These are phyloP conservation scores for Przewalskia tangutica DNA, from an alignment of 257 asterid species.

Conservation along the genomic window DNA sequence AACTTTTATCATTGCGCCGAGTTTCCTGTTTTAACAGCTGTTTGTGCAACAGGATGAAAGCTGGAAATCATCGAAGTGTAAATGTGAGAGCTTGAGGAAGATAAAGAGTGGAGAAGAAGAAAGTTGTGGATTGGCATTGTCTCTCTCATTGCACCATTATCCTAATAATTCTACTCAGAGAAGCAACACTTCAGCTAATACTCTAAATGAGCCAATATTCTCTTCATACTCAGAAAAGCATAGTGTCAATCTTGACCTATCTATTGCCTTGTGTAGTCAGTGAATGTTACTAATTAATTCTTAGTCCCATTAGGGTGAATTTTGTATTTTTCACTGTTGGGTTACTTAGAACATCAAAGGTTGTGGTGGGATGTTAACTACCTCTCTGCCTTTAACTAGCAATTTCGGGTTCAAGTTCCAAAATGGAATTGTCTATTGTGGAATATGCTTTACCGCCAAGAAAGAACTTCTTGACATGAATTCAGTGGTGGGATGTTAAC, in stretches of 20 bases:
- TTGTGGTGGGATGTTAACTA: no score
- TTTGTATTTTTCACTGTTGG: no score
- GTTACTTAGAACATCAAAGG: no score
- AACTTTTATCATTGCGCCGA: no score
- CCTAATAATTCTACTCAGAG: conserved; percentile 17
- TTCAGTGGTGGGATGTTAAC: no score
- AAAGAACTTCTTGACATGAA: no score
- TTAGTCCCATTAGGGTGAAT: no score
- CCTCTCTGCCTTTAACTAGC: no score
- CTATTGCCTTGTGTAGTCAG: conserved; percentile 41
- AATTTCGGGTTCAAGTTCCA: no score
- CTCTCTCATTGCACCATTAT: conserved; percentile 32
- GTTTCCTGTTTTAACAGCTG: background rate
- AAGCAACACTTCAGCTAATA: conserved; percentile 25
- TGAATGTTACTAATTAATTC: background rate
- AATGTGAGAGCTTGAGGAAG: background rate
- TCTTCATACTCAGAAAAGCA: conserved; percentile 16
- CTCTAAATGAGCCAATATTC: conserved; percentile 33
- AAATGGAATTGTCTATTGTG: no score
- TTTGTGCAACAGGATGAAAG: background rate
- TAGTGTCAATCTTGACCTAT: conserved; percentile 40
- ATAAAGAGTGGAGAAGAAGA: conserved; percentile 5
- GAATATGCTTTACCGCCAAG: no score
- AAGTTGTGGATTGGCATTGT: conserved; percentile 42
- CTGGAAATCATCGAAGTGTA: conserved; percentile 1